These are phyloP conservation scores for Aleurites moluccanus DNA, from an alignment of 441 rosid species.

Conservation along the genomic window DNA sequence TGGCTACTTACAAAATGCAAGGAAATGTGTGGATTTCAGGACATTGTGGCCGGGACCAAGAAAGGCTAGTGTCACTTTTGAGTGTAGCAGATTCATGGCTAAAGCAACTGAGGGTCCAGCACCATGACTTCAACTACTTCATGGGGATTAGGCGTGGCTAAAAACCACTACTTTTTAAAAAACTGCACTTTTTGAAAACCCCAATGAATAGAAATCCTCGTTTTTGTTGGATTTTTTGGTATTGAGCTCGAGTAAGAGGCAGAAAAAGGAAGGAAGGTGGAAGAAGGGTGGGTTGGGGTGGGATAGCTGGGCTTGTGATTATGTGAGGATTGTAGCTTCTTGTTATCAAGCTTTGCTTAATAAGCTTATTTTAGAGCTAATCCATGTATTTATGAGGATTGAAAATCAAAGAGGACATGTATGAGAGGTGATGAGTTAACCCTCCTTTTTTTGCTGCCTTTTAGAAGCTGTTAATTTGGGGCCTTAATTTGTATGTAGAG, in stretches of 20 bases:
- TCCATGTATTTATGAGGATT: conserved; percentile 20
- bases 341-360: neutral
- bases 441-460: conserved; percentile 6
- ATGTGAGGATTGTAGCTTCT: conserved; percentile 23
- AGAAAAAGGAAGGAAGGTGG: too few relatives aligned
- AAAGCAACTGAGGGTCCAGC: conserved; percentile 91
- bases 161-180: neutral
- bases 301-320: neutral
- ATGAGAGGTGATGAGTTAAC: conserved; percentile 23
- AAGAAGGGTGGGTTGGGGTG: too few relatives aligned
- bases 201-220: conserved; percentile 18
- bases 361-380: conserved; percentile 6
- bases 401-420: conserved; percentile 9
- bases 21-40: conserved; percentile 88
- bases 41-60: conserved; percentile 73
- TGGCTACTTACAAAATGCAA: conserved; percentile 98
- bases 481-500: conserved; percentile 21
- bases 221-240: conserved; percentile 10
- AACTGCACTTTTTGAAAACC: neutral
- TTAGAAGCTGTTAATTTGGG: neutral
- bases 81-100: conserved; percentile 99
- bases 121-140: conserved; percentile 94
- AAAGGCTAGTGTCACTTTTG: conserved; percentile 65
- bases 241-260: neutral
- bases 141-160: conserved; percentile 70